Base-by-base conservation (phyloP, 495 filamentous ascomycete genomes). In the Aspergillus ostianus region DNA sequence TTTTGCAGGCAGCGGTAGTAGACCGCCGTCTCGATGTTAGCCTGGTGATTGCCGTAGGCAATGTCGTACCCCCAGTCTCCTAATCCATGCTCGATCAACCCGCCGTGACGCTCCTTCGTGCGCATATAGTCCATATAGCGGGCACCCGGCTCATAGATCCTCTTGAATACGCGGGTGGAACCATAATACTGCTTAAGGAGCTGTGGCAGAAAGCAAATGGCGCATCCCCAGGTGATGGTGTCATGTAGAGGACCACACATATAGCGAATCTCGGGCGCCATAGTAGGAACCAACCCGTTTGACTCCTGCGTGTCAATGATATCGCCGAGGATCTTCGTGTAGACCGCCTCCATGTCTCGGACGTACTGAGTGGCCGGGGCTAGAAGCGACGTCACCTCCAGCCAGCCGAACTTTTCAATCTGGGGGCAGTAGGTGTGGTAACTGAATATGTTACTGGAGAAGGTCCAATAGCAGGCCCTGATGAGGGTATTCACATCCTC, bases 391-490 rank as follows among this genome's bases (percentile, higher is more conserved):
- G 68, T 71, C 21, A 71, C 68, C 47, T 71, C 68, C 9, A 71
- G 56, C 68, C 68, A 71, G n/a, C 68, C 68, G 30, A 71, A 71
- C 29, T 71, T 71, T 55, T 71, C 68, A 41, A 71, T 71, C 52
- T 71, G 68, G 12, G 68, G 68, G 51, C 68, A 71, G 54, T 71
- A 66, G 20, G 68, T 71, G 52, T 71, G 68, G 49, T 71, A 71
- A 32, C 68, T 71, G 56, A 71, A 71, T 5, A 71, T 53, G 48
- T 71, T 71, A n/a, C 64, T 67, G 29, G 51, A 58, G 54, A 71
- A 71, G 0, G 62, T 58, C 68, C 68, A 71, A 50, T 64, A 67
- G 21, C 62, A 59, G 32, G 68, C 68, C n/a, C 64, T 71, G 10
- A 71, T 58, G 6, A 71, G 56, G 3, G 60, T 36, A 26, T 71